Conservation (phyloP, 352 stramenopile species). For the Phytophthora sansomeana region DNA sequence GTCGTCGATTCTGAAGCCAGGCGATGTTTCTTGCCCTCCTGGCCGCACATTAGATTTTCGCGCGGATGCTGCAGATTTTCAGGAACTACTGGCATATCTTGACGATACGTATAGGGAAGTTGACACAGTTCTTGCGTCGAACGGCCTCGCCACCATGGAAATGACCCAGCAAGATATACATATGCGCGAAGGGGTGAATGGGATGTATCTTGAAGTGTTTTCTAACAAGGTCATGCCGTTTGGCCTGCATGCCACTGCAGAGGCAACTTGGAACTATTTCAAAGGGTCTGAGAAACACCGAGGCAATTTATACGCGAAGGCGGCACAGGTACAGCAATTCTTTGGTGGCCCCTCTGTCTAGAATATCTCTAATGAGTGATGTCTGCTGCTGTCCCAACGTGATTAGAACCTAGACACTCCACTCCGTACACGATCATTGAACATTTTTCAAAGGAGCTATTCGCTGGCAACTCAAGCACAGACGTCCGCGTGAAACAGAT, state of each 20-base stretch:
- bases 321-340: conserved; percentile 29
- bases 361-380: not conserved
- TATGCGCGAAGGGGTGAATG: conserved; percentile 31
- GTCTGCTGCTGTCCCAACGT: not conserved
- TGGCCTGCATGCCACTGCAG: conserved; percentile 29
- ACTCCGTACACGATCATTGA: conserved; percentile 67
- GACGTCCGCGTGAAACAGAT: conserved; percentile 69
- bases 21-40: conserved; percentile 20
- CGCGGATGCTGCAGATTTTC: conserved; percentile 32
- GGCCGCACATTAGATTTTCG: conserved; percentile 26
- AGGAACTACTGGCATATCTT: conserved; percentile 34
- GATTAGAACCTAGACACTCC: conserved; percentile 36
- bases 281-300: conserved; percentile 45
- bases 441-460: conserved; percentile 63
- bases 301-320: conserved; percentile 43
- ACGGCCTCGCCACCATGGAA: conserved; percentile 38
- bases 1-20: conserved; percentile 18
- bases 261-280: conserved; percentile 49
- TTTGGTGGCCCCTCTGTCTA: too few relatives aligned
- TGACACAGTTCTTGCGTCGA: conserved; percentile 31
- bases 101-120: conserved; percentile 34
- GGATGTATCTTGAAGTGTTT: conserved; percentile 45
- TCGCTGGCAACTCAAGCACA: conserved; percentile 54
- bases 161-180: conserved; percentile 35
- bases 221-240: conserved; percentile 44